These are phyloP conservation scores for Globisporangium uncinulatum DNA, from an alignment of 352 stramenopile species.

Conservation along the genomic window DNA sequence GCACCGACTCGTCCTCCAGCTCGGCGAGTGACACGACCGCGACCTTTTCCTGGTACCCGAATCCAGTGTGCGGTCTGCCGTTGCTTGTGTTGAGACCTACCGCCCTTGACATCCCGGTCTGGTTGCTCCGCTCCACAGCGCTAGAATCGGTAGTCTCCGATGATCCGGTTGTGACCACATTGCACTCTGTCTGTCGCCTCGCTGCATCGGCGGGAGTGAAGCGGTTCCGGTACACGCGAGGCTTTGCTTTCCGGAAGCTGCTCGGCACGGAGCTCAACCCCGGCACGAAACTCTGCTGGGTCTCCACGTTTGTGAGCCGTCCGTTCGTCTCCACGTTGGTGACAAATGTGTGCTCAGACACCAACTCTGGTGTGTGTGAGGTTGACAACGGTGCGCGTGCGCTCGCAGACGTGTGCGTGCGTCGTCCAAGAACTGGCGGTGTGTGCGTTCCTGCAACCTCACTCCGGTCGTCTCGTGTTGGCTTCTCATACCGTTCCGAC, in stretches of 20 bases:
- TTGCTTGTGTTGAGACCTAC: not conserved
- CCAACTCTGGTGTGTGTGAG: conserved; percentile 6
- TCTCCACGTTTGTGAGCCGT: not conserved
- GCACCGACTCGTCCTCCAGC: conserved; percentile 32
- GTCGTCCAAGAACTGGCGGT: not conserved
- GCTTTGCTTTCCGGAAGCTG: conserved; percentile 48
- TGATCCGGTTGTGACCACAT: conserved; percentile 32
- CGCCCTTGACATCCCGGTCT: not conserved
- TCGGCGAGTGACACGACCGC: conserved; percentile 43
- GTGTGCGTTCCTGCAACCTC: not conserved
- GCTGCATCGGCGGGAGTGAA: conserved; percentile 24
- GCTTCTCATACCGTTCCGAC: not conserved
- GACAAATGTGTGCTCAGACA: conserved; percentile 6
- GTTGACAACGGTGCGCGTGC: not conserved
- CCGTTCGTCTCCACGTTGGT: not conserved
- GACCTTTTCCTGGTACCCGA: conserved; percentile 28
- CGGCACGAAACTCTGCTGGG: conserved; percentile 16
- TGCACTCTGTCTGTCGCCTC: conserved; percentile 26
- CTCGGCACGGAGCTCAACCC: conserved; percentile 50
- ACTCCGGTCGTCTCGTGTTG: not conserved
- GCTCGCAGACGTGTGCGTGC: not conserved
- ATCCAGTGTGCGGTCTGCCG: not conserved
- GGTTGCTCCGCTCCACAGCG: not conserved
- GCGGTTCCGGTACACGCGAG: conserved; percentile 38
- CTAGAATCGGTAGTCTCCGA: conserved; percentile 7